phyloP scores from a whole-genome alignment of 305 asterid species.

The Fraxinus greggii region DNA sequence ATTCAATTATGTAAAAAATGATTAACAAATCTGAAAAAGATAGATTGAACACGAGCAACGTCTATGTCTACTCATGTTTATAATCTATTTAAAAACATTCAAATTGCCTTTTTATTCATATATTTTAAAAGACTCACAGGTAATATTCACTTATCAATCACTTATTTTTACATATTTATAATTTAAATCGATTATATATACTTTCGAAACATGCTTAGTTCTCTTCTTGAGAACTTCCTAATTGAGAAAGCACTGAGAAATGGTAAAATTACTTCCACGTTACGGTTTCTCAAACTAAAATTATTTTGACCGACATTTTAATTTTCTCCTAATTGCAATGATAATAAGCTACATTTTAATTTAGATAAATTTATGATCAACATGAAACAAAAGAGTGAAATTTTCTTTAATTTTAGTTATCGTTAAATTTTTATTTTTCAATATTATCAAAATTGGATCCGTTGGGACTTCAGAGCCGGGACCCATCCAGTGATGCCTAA shows the following conservation, averaged over 20 bases:
- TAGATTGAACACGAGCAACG: not conserved
- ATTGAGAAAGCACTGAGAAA: not conserved
- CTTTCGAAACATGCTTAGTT: not conserved
- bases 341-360: not conserved
- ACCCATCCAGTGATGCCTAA: not conserved
- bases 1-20: not conserved
- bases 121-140: not conserved
- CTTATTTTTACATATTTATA: not conserved
- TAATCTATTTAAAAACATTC: too few relatives aligned
- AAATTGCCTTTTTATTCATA: not conserved
- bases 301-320: not conserved
- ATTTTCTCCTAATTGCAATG: not conserved
- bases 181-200: not conserved
- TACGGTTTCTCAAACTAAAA: not conserved
- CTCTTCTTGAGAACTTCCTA: not conserved
- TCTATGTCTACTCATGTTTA: not conserved
- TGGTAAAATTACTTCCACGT: not conserved
- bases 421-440: not conserved
- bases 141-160: not conserved
- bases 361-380: not conserved
- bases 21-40: not conserved
- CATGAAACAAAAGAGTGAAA: too few relatives aligned
- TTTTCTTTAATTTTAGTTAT: not conserved
- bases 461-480: not conserved
- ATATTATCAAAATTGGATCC: not conserved